Base-by-base conservation (phyloP, 768 basidiomycete species). In the Mycena galericulata region DNA sequence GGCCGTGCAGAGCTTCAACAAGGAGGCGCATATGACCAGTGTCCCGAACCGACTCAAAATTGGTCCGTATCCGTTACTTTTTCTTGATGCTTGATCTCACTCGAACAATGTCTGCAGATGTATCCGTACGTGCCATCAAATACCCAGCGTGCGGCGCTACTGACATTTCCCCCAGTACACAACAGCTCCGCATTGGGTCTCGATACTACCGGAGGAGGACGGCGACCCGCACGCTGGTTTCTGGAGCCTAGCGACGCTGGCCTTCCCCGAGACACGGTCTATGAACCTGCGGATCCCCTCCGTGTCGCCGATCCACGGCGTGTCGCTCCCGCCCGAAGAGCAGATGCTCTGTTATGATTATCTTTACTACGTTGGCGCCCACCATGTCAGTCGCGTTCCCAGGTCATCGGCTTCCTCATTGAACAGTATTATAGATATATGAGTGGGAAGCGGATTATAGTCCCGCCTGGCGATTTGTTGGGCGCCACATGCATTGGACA, bases 381-480 rank as follows among this genome's bases (percentile, higher is more conserved):
- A 72, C 18, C 38, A 65, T 62, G 76, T 76, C 54, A 74, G 45
- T 43, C 17, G 5, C 61, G 46, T 46, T 58, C 32, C 3, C 22
- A 10, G 10, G n/a, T 30, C 2, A 11, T n/a, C n/a, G n/a, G n/a
- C n/a, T 14, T 51, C 27, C n/a, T 38, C 38, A n/a, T n/a, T 63
- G 15, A 34, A 60, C 55, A 2, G 12, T 53, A 17, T 22, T 51
- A 58, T 9, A 79, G 76, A 53, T 73, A 4, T 77, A 60, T 40
- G 79, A 80, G 68, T 11, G 17, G 22, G 62, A 58, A 73, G 5
- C 75, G 57, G 77, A 75, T 29, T 55, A 66, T 29, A 79, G 80
- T 49, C 78, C 80, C 7, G 74, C 77, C 8, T 83, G 82, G 82
- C 74, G 75, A 57, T 72, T 76, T 43, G 78, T 80, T 2, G 80